phyloP scores from a whole-genome alignment of 2,329 filamentous ascomycete genomes.

The Penicillium sp. region DNA sequence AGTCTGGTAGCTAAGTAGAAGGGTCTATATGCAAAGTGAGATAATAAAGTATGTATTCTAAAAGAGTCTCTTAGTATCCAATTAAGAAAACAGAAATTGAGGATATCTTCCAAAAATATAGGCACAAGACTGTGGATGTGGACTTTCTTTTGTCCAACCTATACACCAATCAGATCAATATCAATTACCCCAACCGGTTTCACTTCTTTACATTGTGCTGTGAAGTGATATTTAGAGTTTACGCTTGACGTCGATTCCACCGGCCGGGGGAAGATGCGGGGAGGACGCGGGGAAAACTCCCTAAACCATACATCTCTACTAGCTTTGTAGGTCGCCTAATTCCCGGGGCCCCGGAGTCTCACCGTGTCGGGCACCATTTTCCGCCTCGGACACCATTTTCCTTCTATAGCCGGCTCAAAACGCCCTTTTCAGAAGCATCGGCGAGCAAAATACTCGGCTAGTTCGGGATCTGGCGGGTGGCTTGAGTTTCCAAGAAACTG shows the following conservation, averaged over 20 bases:
- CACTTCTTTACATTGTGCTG: background rate
- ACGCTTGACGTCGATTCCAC: background rate
- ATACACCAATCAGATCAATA: background rate
- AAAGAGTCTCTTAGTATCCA: background rate
- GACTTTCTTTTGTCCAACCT: background rate
- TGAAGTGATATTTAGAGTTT: background rate
- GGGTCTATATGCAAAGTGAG: background rate
- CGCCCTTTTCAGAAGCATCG: background rate
- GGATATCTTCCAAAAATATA: background rate
- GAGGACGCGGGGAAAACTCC: background rate
- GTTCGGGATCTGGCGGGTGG: background rate
- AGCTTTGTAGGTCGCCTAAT: too few species aligned
- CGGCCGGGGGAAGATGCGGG: background rate
- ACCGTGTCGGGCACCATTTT: slow-evolving; percentile 1
- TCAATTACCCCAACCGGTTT: background rate
- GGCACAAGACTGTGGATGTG: background rate
- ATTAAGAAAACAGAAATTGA: background rate
- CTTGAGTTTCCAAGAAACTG: background rate
- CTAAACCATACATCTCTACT: too few species aligned
- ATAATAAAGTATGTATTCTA: background rate
- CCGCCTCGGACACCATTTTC: slow-evolving; percentile 3
- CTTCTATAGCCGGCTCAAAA: background rate
- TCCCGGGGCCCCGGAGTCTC: background rate
- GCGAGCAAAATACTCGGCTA: background rate
- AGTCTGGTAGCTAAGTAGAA: too few species aligned